A percentile compares a stretch with the other conserved stretches of the same genome.
These are phyloP conservation scores for Scheffersomyces spartinae DNA, from an alignment of 805 yeast genomes.

Conservation along the genomic window DNA sequence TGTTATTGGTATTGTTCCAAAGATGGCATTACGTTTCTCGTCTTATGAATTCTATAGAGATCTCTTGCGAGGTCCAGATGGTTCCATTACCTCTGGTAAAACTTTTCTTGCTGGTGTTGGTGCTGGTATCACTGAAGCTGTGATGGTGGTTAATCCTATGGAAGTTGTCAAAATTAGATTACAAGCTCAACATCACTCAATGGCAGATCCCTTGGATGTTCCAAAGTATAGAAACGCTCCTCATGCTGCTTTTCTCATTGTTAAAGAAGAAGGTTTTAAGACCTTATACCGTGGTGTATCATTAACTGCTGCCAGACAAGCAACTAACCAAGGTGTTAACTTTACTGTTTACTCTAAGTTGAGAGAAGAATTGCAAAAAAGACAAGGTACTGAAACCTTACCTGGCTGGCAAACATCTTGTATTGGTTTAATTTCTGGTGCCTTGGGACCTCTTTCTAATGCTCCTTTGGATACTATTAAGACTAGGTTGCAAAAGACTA, in stretches of 20 bases:
- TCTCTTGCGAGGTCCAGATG: slow-evolving; percentile 44
- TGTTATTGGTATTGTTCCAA: slow-evolving; percentile 93
- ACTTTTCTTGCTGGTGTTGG: slow-evolving; percentile 91
- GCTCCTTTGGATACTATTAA: slow-evolving; percentile 97
- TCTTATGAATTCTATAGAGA: slow-evolving; percentile 85
- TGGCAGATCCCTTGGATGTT: slow-evolving; percentile 68
- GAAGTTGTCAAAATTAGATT: slow-evolving; percentile 94
- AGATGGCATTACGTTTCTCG: slow-evolving; percentile 95
- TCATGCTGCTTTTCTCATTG: slow-evolving; percentile 76
- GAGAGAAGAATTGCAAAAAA: slow-evolving; percentile 55
- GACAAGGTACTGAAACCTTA: slow-evolving; percentile 45
- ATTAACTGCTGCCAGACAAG: slow-evolving; percentile 94
- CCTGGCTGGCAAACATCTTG: slow-evolving; percentile 93
- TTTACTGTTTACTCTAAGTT: slow-evolving; percentile 88
- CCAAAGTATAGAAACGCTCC: slow-evolving; percentile 90
- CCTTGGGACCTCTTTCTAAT: slow-evolving; percentile 93
- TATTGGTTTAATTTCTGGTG: slow-evolving; percentile 89
- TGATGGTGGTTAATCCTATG: slow-evolving; percentile 90
- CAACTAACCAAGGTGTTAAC: slow-evolving; percentile 96
- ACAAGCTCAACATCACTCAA: slow-evolving; percentile 89
- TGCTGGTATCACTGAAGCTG: slow-evolving; percentile 96
- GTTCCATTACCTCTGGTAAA: slow-evolving; percentile 56
- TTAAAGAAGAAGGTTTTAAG: slow-evolving; percentile 81
- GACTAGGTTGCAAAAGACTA: slow-evolving; percentile 90
- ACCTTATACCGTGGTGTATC: slow-evolving; percentile 91